Evolutionary conservation across 768 basidiomycete species (phyloP).

Genomic region (Mycena pura): DNA sequence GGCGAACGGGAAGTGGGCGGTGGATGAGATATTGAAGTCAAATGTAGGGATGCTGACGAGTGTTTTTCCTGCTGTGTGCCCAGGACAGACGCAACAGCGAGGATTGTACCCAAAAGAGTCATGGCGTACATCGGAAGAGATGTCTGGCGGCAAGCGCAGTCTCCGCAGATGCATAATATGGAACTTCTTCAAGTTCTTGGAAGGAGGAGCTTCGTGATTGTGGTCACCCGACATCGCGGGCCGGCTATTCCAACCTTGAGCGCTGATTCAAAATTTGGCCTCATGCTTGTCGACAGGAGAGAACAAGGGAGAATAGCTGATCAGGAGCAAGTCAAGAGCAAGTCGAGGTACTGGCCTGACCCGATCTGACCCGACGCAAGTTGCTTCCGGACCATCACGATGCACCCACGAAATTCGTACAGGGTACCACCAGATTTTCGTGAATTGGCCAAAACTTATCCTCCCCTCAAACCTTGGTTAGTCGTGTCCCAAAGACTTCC

Average conservation of each 20-base stretch:
- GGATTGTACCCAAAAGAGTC: not conserved
- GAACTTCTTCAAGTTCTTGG: not conserved
- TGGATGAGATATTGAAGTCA: conserved; percentile 19
- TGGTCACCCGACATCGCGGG: no score
- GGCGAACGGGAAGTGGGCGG: conserved; percentile 12
- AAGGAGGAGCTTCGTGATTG: no score
- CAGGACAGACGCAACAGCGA: not conserved
- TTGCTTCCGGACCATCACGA: no score
- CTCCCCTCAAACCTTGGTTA: conserved; percentile 62
- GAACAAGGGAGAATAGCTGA: no score
- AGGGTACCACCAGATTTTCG: conserved; percentile 58
- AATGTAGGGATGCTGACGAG: conserved; percentile 27
- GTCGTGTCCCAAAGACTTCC: conserved; percentile 24
- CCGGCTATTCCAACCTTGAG: no score
- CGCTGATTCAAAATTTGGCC: no score
- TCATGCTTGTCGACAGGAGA: no score
- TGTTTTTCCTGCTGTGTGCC: conserved; percentile 8
- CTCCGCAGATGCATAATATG: not conserved
- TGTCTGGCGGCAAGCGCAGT: not conserved
- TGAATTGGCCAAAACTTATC: conserved; percentile 61
- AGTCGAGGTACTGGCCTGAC: no score
- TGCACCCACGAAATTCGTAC: conserved; percentile 54
- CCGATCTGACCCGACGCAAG: no score
- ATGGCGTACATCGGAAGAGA: not conserved
- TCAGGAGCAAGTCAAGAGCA: no score